Evolutionary conservation across 2,329 filamentous ascomycete species (phyloP).

Genomic region (Coniochaeta sp.): DNA sequence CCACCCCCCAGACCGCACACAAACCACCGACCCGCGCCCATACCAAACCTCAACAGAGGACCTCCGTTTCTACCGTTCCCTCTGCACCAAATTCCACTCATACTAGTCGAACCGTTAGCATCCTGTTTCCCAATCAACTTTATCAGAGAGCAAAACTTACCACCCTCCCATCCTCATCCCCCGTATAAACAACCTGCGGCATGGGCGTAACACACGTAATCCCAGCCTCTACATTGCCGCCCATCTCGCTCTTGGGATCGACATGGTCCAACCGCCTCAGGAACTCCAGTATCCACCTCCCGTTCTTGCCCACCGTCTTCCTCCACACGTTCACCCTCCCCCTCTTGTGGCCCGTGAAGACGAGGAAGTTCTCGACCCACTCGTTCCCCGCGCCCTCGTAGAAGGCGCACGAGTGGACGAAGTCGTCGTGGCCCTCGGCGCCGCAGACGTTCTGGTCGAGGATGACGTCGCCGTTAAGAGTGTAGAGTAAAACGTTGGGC

Average conservation of each 20-base stretch:
- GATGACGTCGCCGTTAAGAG: conserved; percentile 78
- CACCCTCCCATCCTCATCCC: conserved; percentile 88
- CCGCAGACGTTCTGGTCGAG: conserved; percentile 77
- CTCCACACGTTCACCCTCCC: conserved; percentile 79
- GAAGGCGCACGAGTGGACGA: conserved; percentile 76
- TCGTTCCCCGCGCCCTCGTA: conserved; percentile 89
- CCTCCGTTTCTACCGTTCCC: conserved; percentile 39
- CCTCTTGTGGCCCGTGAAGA: conserved; percentile 82
- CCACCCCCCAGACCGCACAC: background rate
- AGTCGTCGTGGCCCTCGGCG: conserved; percentile 57
- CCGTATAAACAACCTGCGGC: conserved; percentile 80
- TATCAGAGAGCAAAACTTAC: conserved; percentile 42
- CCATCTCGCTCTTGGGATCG: conserved; percentile 58
- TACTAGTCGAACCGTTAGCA: conserved; percentile 35
- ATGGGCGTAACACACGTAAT: conserved; percentile 85
- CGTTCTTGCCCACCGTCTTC: conserved; percentile 43
- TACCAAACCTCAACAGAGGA: background rate
- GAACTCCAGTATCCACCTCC: conserved; percentile 69
- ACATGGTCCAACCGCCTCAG: conserved; percentile 77
- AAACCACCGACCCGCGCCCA: background rate
- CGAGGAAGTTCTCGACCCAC: conserved; percentile 78
- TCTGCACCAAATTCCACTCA: conserved; percentile 55
- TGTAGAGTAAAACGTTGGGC: conserved; percentile 69
- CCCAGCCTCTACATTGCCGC: conserved; percentile 52
- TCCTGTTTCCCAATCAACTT: background rate